Conservation (phyloP, 305 asterid species). For the Stenogyne calaminthoides region DNA sequence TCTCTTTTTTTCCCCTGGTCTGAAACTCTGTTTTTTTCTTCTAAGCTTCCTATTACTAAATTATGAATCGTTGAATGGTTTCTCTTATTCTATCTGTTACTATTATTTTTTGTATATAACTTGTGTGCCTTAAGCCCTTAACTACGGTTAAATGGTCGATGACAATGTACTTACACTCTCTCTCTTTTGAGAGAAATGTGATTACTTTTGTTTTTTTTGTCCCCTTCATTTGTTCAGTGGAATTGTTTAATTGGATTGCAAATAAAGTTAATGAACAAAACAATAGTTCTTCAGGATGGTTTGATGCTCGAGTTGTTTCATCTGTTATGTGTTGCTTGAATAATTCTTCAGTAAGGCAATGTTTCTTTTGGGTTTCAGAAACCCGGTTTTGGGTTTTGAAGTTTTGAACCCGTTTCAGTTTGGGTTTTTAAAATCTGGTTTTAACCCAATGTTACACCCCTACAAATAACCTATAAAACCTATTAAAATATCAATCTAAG, state of each 20-base stretch:
- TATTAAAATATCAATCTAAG: too few relatives aligned
- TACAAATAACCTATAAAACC: too few relatives aligned
- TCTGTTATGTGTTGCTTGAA: not conserved
- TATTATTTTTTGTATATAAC: not conserved
- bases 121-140: conserved; percentile 6
- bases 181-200: not conserved
- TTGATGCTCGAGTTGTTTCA: not conserved
- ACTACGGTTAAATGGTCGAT: not conserved
- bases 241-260: not conserved
- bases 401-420: too few relatives aligned
- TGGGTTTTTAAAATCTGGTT: too few relatives aligned
- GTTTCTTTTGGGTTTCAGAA: too few relatives aligned
- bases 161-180: not conserved
- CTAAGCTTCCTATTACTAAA: not conserved
- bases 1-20: not conserved
- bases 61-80: not conserved
- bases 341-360: not conserved
- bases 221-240: not conserved
- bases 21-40: not conserved
- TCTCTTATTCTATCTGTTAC: too few relatives aligned
- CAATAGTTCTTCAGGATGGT: not conserved
- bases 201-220: not conserved
- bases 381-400: too few relatives aligned
- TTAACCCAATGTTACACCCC: too few relatives aligned
- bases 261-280: not conserved